Conservation (phyloP, 2,329 filamentous ascomycete genomes). For the Bipolaris bicolor region DNA sequence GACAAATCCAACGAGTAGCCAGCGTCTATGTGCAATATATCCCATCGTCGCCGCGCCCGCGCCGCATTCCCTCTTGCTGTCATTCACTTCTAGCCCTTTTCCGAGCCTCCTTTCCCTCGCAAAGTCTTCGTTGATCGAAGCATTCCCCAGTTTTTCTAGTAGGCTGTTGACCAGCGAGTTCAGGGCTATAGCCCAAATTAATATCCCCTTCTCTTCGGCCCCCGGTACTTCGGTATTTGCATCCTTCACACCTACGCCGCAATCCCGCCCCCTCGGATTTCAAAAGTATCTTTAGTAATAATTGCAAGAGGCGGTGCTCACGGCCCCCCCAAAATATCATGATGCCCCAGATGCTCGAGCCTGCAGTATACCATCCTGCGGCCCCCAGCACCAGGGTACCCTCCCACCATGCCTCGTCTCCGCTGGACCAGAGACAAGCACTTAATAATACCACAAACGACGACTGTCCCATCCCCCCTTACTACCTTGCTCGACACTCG, state of each 20-base stretch:
- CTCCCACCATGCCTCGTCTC: conserved; percentile 46
- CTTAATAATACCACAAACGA: conserved; percentile 70
- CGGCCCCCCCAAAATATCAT: conserved; percentile 46
- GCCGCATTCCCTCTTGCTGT: conserved; percentile 31
- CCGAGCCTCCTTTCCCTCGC: conserved; percentile 32
- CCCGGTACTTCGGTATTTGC: conserved; percentile 30
- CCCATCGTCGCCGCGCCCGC: conserved; percentile 36
- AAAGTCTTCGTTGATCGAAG: conserved; percentile 56
- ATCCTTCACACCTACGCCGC: conserved; percentile 23
- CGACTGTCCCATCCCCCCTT: conserved; percentile 39
- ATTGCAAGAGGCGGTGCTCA: conserved; percentile 47
- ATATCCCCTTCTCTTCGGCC: conserved; percentile 37
- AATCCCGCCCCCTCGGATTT: conserved; percentile 35
- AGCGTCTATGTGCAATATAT: conserved; percentile 47
- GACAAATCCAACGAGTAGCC: conserved; percentile 27
- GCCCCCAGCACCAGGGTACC: conserved; percentile 34
- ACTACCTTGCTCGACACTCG: conserved; percentile 49
- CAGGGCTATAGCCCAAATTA: conserved; percentile 46
- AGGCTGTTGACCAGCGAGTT: conserved; percentile 54
- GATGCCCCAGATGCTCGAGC: conserved; percentile 55
- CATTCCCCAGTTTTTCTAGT: conserved; percentile 42
- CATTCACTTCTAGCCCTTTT: conserved; percentile 46
- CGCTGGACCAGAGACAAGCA: conserved; percentile 63
- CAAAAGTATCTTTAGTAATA: conserved; percentile 43
- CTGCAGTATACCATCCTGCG: conserved; percentile 56